phyloP scores from a whole-genome alignment of 257 asterid genomes.

The Rehmannia glutinosa region DNA sequence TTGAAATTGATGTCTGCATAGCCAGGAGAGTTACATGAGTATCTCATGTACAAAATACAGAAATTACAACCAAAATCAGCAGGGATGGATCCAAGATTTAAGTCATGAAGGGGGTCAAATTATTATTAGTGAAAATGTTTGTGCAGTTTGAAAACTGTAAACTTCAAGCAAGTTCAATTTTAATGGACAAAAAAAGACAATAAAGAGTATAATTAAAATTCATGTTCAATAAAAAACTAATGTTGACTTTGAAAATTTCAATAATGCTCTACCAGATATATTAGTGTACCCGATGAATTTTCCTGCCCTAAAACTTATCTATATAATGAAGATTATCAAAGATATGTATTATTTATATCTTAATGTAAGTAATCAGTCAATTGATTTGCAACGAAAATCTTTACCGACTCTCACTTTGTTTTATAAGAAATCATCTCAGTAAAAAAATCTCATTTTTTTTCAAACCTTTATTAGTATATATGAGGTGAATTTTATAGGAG shows the following conservation, averaged over 20 bases:
- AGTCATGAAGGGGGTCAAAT: background rate
- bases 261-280: background rate
- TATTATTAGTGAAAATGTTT: background rate
- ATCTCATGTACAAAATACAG: constrained; percentile 8
- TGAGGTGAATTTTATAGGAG: background rate
- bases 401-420: background rate
- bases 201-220: background rate
- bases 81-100: too few relatives aligned
- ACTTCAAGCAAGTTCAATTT: background rate
- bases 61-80: constrained; percentile 5
- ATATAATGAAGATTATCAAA: background rate
- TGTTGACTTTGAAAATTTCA: too few relatives aligned
- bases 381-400: background rate
- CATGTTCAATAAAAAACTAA: too few relatives aligned
- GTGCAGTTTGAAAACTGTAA: background rate
- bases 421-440: background rate
- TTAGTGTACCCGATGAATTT: background rate
- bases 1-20: constrained; percentile 73
- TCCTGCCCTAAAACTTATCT: constrained; percentile 3
- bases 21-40: constrained; percentile 26
- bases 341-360: background rate
- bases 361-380: background rate
- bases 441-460: background rate
- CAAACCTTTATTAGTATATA: background rate
- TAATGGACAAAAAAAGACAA: background rate